Base-by-base conservation (phyloP, 768 basidiomycete species). In the Kwoniella dendrophila region DNA sequence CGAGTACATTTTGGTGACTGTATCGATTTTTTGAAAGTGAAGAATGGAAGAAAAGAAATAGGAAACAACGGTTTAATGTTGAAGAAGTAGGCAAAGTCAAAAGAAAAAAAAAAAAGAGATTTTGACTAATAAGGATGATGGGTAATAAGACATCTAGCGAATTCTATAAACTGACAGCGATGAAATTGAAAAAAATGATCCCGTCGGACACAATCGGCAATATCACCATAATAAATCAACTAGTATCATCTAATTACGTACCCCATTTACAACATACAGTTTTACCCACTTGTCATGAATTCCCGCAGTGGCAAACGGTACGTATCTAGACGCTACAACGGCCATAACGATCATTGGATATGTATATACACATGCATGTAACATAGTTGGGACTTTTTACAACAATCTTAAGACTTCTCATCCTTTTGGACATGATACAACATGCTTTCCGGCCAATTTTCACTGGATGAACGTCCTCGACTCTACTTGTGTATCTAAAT, bases 1-100 rank as follows among this genome's bases (percentile, higher is more conserved):
- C 38, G 72, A 63, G 59, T 72, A 73, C 75, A 77, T 77, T 26
- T 38, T 67, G 32, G 36, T 18, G 38, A 30, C n/a, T 41, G 50
- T 41, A 45, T 14, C 44, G 62, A 33, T 55, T 62, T 62, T 62
- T 38, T 29, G 29, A 24, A 27, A 7, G 53, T 22, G 2, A 51
- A 38, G 48, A 18, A 38, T 49, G 40, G 38, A 30, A 44, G 49
- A 40, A 49, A 56, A 27, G 43, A 18, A 11, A 22, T 18, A 44
- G 43, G 47, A 27, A 29, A 14, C 24, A 20, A 24, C n/a, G 38
- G 36, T 5, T 40, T 33, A 34, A 34, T 26, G 22, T 59, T 36
- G 57, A 38, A 40, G 20, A 26, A 4, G 29, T 14, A 43, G 6
- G 27, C 30, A 10, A 29, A 33, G 44, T n/a, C 6, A 32, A 32